phyloP scores from a whole-genome alignment of 345 rosid genomes.

The Salix viminalis region DNA sequence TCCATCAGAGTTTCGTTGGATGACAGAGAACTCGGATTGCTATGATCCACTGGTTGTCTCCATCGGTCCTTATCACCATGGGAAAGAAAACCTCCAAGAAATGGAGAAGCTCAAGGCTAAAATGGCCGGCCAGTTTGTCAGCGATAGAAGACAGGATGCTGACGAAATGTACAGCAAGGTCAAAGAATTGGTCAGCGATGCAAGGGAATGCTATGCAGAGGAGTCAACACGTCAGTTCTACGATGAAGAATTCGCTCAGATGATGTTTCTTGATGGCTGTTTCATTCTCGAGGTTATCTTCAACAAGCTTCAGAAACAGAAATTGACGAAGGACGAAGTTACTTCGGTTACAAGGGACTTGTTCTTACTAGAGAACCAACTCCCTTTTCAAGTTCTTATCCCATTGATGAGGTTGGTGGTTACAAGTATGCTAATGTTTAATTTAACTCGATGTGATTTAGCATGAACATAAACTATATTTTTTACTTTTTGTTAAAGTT shows the following conservation, averaged over 20 bases:
- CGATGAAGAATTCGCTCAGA: not conserved
- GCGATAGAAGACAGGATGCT: fast-evolving
- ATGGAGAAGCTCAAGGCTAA: not conserved
- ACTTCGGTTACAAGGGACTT: slow-evolving; percentile 9
- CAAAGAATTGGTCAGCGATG: too few species aligned
- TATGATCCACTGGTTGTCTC: not conserved
- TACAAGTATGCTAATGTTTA: too few species aligned
- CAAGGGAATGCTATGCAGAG: not conserved
- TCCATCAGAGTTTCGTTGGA: too few species aligned
- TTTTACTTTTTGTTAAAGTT: not conserved
- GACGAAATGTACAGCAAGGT: too few species aligned
- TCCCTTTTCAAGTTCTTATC: slow-evolving; percentile 17
- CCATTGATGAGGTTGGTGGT: not conserved
- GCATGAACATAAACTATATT: too few species aligned
- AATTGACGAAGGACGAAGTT: not conserved
- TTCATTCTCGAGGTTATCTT: not conserved
- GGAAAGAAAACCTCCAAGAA: not conserved
- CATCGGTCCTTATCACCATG: not conserved
- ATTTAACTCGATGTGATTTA: too few species aligned
- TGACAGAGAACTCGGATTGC: not conserved
- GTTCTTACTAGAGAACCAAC: slow-evolving; percentile 28
- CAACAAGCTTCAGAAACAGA: not conserved
- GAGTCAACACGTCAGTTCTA: not conserved
- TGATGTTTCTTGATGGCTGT: not conserved
- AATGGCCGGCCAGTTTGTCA: not conserved